These are phyloP conservation scores for Diaporthe vaccinii DNA, from an alignment of 2,329 filamentous ascomycete species.

Conservation along the genomic window DNA sequence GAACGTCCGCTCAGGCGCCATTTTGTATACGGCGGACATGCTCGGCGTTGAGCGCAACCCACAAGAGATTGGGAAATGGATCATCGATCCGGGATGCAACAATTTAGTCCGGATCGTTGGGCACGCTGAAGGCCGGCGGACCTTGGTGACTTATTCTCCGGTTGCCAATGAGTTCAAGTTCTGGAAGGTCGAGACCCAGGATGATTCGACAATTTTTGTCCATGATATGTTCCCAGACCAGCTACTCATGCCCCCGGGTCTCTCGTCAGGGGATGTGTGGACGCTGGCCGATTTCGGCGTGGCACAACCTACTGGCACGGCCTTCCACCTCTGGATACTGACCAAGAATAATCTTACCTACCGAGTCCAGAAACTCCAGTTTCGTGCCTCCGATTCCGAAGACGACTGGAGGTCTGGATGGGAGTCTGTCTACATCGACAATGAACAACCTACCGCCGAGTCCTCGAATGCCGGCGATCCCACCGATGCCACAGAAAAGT, in stretches of 20 bases:
- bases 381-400: conserved; percentile 61
- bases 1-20: conserved; percentile 86
- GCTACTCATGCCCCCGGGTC: conserved; percentile 76
- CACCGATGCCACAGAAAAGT: conserved; percentile 82
- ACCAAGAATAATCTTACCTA: conserved; percentile 90
- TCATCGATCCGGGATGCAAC: conserved; percentile 82
- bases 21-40: conserved; percentile 83
- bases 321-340: conserved; percentile 78
- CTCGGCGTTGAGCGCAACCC: conserved; percentile 75
- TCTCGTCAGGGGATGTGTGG: conserved; percentile 82
- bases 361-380: conserved; percentile 79
- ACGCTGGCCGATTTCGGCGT: conserved; percentile 83
- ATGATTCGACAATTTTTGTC: conserved; percentile 73
- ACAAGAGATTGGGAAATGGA: conserved; percentile 79
- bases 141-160: conserved; percentile 88
- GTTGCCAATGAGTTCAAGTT: conserved; percentile 94
- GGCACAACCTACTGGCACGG: conserved; percentile 65
- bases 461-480: conserved; percentile 74
- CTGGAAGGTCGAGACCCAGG: conserved; percentile 80
- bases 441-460: conserved; percentile 65
- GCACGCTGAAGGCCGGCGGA: conserved; percentile 62
- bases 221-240: conserved; percentile 78
- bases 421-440: conserved; percentile 76
- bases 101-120: conserved; percentile 82
- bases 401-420: conserved; percentile 76